Conservation (phyloP, 352 stramenopile species). For the Phytopythium ostracodes region DNA sequence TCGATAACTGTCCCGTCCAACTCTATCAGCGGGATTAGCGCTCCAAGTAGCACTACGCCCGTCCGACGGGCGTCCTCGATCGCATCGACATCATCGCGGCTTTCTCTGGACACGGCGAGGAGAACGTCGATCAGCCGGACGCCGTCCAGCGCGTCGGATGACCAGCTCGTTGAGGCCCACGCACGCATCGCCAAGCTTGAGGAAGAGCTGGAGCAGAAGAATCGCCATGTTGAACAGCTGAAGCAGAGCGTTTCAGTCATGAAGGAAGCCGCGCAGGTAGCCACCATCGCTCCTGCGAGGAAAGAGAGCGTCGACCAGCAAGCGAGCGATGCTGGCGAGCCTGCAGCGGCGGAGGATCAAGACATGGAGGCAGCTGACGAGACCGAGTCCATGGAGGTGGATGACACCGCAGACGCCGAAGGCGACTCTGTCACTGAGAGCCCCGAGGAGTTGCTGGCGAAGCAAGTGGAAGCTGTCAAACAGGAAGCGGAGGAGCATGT, state of each 20-base stretch:
- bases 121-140: conserved; percentile 12
- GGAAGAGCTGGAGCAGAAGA: conserved; percentile 68
- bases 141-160: conserved; percentile 18
- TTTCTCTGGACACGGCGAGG: conserved; percentile 24
- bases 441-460: conserved; percentile 33
- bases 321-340: conserved; percentile 26
- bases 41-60: conserved; percentile 10
- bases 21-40: conserved; percentile 5
- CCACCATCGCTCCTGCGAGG: conserved; percentile 10
- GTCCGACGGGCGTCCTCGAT: conserved; percentile 9
- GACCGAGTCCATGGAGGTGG: conserved; percentile 33
- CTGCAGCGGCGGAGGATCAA: conserved; percentile 18
- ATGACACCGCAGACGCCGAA: conserved; percentile 11
- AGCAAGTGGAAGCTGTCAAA: conserved; percentile 47
- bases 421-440: conserved; percentile 14
- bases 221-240: conserved; percentile 58
- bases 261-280: conserved; percentile 24
- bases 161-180: conserved; percentile 49
- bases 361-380: conserved; percentile 13
- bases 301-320: conserved; percentile 14
- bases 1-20: conserved; percentile 9
- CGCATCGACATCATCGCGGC: conserved; percentile 9
- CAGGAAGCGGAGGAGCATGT: conserved; percentile 64
- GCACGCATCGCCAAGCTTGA: conserved; percentile 54
- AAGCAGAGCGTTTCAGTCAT: conserved; percentile 55